These are phyloP conservation scores for Chlorella sp. DNA, from an alignment of 139 green algal genomes.

Conservation along the genomic window DNA sequence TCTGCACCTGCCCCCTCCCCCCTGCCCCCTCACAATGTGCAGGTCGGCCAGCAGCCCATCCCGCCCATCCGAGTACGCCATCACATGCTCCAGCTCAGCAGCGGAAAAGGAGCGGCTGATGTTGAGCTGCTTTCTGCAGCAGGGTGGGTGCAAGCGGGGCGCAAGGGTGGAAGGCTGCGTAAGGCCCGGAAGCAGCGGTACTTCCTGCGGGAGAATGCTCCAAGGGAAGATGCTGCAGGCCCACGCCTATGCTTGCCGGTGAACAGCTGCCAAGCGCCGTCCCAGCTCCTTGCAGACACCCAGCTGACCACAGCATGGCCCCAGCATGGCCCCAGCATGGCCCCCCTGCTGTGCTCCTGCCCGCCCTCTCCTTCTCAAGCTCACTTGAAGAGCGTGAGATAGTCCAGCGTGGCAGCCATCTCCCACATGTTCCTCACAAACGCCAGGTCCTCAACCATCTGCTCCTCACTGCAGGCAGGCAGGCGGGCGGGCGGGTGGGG, in stretches of 20 bases:
- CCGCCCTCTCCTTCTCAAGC: too few species aligned
- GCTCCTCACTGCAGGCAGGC: not conserved
- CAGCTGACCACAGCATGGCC: not conserved
- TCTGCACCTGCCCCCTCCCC: not conserved
- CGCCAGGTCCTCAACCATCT: constrained; percentile 21
- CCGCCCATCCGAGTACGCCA: constrained; percentile 38
- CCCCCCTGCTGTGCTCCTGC: not conserved
- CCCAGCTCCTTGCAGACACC: not conserved
- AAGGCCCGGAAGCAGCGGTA: too few species aligned
- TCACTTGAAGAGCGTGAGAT: constrained; percentile 46
- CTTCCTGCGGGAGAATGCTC: too few species aligned
- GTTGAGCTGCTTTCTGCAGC: constrained; percentile 34
- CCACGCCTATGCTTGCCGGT: not conserved
- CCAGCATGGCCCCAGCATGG: too few species aligned
- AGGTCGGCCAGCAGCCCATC: constrained; percentile 52
- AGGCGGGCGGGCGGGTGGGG: not conserved
- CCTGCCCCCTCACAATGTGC: constrained; percentile 35
- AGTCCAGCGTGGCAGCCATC: constrained; percentile 56
- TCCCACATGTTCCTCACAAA: constrained; percentile 49
- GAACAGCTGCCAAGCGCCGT: not conserved
- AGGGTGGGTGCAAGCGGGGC: not conserved
- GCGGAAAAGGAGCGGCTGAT: constrained; percentile 34
- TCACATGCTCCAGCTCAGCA: constrained; percentile 51
- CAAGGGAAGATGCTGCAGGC: too few species aligned
- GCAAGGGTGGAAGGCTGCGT: too few species aligned